Conservation (phyloP, 176 grass and related monocot genomes). For the Raddia distichophylla region DNA sequence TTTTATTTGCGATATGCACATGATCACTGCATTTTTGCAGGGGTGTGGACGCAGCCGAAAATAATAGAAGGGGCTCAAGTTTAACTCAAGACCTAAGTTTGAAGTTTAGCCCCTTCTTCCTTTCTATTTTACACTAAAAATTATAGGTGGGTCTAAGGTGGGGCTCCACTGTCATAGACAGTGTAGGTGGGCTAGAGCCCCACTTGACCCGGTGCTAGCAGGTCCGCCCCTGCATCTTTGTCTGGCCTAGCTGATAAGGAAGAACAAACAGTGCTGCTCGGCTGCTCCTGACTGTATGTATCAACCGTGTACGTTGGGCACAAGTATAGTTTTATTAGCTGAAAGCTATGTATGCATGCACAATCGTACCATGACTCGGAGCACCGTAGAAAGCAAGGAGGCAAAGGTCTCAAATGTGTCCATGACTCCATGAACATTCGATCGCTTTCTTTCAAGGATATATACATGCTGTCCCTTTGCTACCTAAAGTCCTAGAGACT, state of each 20-base stretch:
- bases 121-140: too few relatives aligned
- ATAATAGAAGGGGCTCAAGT: too few relatives aligned
- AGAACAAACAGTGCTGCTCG: conserved; percentile 23
- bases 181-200: too few relatives aligned
- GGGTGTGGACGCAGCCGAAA: too few relatives aligned
- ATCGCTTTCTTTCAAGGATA: too few relatives aligned
- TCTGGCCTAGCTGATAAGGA: conserved; percentile 11
- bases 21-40: too few relatives aligned
- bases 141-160: too few relatives aligned
- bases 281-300: neutral
- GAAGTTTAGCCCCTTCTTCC: too few relatives aligned
- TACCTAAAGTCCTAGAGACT: neutral
- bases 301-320: neutral
- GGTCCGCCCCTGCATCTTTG: too few relatives aligned
- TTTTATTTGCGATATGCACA: neutral
- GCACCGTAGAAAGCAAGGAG: neutral
- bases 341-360: neutral
- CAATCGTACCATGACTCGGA: neutral
- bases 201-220: too few relatives aligned
- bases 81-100: too few relatives aligned
- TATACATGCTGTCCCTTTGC: neutral
- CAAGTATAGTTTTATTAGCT: neutral
- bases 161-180: too few relatives aligned
- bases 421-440: neutral
- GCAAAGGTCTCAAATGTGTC: neutral